A percentile compares a stretch with the other conserved stretches of the same genome.
These are phyloP conservation scores for Salvia sclarea DNA, from an alignment of 305 asterid genomes.

Conservation along the genomic window DNA sequence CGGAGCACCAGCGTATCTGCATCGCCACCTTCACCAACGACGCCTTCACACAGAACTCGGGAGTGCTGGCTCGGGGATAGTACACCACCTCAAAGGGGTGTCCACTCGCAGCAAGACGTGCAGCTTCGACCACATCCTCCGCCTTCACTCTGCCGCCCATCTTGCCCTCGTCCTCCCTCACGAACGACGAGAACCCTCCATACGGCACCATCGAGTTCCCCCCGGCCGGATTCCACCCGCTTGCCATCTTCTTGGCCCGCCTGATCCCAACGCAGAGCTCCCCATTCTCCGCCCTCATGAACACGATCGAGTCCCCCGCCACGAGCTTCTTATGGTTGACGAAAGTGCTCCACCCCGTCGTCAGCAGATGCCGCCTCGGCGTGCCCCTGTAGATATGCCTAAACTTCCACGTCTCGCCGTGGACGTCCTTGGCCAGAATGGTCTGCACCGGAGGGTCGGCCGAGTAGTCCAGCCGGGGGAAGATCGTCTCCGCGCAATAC, in stretches of 20 bases:
- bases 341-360: slow-evolving; percentile 91
- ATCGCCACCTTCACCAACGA: slow-evolving; percentile 60
- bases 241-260: slow-evolving; percentile 57
- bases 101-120: slow-evolving; percentile 59
- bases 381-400: slow-evolving; percentile 88
- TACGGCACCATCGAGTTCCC: slow-evolving; percentile 49
- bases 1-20: slow-evolving; percentile 69
- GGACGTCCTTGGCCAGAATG: slow-evolving; percentile 82
- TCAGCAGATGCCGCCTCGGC: slow-evolving; percentile 84
- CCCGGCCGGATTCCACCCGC: slow-evolving; percentile 59
- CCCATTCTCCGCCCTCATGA: slow-evolving; percentile 65
- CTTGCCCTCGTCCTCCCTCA: slow-evolving; percentile 55
- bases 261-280: slow-evolving; percentile 85
- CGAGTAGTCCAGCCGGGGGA: slow-evolving; percentile 73
- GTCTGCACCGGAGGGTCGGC: slow-evolving; percentile 91
- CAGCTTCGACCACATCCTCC: slow-evolving; percentile 72
- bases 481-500: slow-evolving; percentile 87
- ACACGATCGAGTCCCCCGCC: slow-evolving; percentile 87
- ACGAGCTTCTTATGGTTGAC: slow-evolving; percentile 88
- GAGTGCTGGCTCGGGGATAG: slow-evolving; percentile 86
- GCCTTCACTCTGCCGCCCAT: slow-evolving; percentile 54
- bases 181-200: slow-evolving; percentile 59
- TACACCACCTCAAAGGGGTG: slow-evolving; percentile 75
- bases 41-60: slow-evolving; percentile 84
- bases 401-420: slow-evolving; percentile 83